A percentile compares a stretch with the other conserved stretches of the same genome.
phyloP scores from a whole-genome alignment of 306 rosid species.

The Pterocarpus macrocarpus region DNA sequence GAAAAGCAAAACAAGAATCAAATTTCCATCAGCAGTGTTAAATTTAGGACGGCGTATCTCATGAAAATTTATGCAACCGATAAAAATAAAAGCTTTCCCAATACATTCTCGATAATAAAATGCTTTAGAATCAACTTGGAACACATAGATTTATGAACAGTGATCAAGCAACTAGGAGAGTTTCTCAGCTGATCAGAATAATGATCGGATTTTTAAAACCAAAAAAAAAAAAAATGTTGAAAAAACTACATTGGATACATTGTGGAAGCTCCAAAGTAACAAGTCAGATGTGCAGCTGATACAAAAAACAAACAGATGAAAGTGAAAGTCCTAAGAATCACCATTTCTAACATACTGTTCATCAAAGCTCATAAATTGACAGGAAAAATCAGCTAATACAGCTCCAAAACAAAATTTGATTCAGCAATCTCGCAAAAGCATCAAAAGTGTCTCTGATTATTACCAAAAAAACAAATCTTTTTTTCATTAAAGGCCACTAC shows the following conservation, averaged over 20 bases:
- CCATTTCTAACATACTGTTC: neutral
- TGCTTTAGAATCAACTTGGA: conserved; percentile 33
- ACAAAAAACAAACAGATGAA: too few species aligned
- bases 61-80: conserved; percentile 13
- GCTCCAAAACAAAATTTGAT: conserved; percentile 27
- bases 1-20: conserved; percentile 32
- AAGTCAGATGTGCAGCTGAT: too few species aligned
- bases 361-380: conserved; percentile 32
- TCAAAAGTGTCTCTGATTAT: conserved; percentile 47
- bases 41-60: conserved; percentile 28
- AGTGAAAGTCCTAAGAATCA: too few species aligned
- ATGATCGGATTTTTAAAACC: neutral
- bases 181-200: conserved; percentile 38
- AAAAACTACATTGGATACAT: neutral
- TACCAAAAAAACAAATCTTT: conserved; percentile 1
- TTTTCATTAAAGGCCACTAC: conserved; percentile 6
- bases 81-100: conserved; percentile 19
- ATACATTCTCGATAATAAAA: neutral
- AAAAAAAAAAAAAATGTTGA: neutral
- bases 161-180: conserved; percentile 15
- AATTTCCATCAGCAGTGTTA: conserved; percentile 28
- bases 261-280: too few species aligned
- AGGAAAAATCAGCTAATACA: conserved; percentile 25
- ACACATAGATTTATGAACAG: conserved; percentile 18
- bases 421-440: conserved; percentile 43